Conservation (phyloP, 73 alveolate genomes). For the Paramecium pentaurelia region DNA sequence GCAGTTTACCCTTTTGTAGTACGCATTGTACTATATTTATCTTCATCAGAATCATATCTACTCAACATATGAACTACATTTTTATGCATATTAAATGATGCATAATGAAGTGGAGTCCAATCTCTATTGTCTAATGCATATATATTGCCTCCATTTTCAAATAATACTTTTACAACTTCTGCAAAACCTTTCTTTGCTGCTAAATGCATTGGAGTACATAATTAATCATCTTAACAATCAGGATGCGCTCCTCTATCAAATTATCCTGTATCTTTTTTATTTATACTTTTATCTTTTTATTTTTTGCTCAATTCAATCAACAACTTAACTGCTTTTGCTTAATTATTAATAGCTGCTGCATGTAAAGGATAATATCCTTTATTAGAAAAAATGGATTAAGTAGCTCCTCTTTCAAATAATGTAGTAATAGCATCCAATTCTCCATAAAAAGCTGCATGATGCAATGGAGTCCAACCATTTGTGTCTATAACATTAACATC, state of each 20-base stretch:
- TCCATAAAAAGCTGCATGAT: slow-evolving; percentile 71
- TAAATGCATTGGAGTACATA: slow-evolving; percentile 51
- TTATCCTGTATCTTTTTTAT: slow-evolving; percentile 52
- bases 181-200: slow-evolving; percentile 60
- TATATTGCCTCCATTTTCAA: slow-evolving; percentile 20
- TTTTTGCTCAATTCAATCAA: slow-evolving; percentile 54
- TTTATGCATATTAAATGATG: slow-evolving; percentile 55
- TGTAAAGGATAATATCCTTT: slow-evolving; percentile 67
- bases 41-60: slow-evolving; percentile 46
- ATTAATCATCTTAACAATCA: background rate
- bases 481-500: slow-evolving; percentile 59
- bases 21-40: slow-evolving; percentile 37
- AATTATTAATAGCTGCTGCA: slow-evolving; percentile 80
- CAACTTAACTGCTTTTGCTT: slow-evolving; percentile 61
- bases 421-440: slow-evolving; percentile 47
- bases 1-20: slow-evolving; percentile 73
- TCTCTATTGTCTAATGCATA: slow-evolving; percentile 52
- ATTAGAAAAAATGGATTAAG: slow-evolving; percentile 18
- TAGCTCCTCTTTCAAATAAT: slow-evolving; percentile 54
- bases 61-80: slow-evolving; percentile 48
- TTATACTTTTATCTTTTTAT: background rate
- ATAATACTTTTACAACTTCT: slow-evolving; percentile 14
- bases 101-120: slow-evolving; percentile 59
- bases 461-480: slow-evolving; percentile 77
- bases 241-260: slow-evolving; percentile 60